A percentile compares a stretch with the other conserved stretches of the same genome.
Conservation (phyloP, 139 green algal species). For the Micractinium conductrix region DNA sequence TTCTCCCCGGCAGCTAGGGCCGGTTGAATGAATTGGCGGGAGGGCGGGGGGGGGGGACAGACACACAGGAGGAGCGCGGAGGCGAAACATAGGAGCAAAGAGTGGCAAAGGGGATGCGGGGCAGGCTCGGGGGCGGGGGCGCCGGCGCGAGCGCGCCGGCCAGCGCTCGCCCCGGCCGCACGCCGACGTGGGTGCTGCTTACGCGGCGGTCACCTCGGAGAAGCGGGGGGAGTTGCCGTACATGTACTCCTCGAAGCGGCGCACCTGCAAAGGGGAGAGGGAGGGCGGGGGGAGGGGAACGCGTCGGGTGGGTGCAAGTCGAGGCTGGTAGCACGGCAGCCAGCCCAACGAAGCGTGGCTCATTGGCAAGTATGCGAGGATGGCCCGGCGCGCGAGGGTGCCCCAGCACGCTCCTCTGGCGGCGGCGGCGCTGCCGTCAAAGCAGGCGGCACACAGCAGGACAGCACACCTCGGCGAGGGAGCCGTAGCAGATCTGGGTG, state of each 20-base stretch:
- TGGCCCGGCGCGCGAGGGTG: too few relatives aligned
- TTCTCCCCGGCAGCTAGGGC: background rate
- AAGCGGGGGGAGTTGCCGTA: conserved; percentile 77
- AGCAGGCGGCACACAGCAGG: background rate
- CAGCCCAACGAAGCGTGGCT: background rate
- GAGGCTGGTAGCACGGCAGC: background rate
- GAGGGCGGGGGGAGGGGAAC: background rate
- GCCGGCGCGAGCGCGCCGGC: background rate
- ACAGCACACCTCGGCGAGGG: conserved; percentile 71
- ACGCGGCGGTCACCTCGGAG: conserved; percentile 44
- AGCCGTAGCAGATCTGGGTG: conserved; percentile 92
- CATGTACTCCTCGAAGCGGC: conserved; percentile 91
- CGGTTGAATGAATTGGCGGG: conserved; percentile 4
- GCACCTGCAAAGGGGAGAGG: conserved; percentile 26
- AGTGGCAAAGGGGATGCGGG: background rate
- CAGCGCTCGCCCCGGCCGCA: too few relatives aligned
- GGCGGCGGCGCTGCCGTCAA: too few relatives aligned
- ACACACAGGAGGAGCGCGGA: background rate
- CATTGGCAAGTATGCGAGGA: background rate
- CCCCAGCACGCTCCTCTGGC: too few relatives aligned
- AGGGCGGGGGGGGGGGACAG: background rate
- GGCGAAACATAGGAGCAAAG: background rate
- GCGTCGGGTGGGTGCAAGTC: background rate
- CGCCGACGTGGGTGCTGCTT: background rate
- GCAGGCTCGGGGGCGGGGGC: background rate